Evolutionary conservation across 192 early-diverging fungal species (phyloP), one percentile per base, ranked within the genome.

Genomic region (Coemansia sp.): DNA sequence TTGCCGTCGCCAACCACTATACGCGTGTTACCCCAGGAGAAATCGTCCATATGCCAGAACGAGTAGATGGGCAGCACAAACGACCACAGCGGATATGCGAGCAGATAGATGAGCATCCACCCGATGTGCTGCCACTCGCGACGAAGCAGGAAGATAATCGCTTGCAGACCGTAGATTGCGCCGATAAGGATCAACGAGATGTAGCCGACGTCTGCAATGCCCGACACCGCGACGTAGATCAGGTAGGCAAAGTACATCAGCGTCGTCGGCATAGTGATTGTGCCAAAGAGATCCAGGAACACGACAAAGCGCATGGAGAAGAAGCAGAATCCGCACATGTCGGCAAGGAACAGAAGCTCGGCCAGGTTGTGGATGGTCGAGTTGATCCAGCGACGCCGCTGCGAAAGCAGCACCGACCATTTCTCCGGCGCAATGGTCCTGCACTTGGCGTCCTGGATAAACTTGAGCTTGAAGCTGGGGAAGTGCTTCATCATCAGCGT

Each of bases 21-120:
- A 67, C 90, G 90, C 18, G 95, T 98, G 72, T 97, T 94, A 69
- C 96, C 96, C 96, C 96, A 98, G 8, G 91, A 93, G 74, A 98
- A 98, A 61, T 97, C 95, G 60, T 97, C 95, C 85, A 95, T 93
- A 81, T 97, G 93, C 95, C 93, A 95, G 87, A 98, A 97, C n/a
- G 94, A 86, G 74, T 98, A 98, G 28, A 98, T 69, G 1, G 95
- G 95, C 47, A 98, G 86, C 60, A 91, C 88, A 59, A 93, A 91
- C 6, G 88, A 91, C 68, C 92, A 98, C 19, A 97, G 73, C 6
- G 96, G 94, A 52, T 93, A 90, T 6, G 91, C 91, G 2, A 92
- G 65, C 16, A 97, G 83, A 72, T 97, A 97, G 55, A 91, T 87
- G 39, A 88, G 68, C 89, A 91, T 91, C 89, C 89, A 89, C 10